Evolutionary conservation across 352 stramenopile species (phyloP).

Genomic region (Stramenopiles sp.): DNA sequence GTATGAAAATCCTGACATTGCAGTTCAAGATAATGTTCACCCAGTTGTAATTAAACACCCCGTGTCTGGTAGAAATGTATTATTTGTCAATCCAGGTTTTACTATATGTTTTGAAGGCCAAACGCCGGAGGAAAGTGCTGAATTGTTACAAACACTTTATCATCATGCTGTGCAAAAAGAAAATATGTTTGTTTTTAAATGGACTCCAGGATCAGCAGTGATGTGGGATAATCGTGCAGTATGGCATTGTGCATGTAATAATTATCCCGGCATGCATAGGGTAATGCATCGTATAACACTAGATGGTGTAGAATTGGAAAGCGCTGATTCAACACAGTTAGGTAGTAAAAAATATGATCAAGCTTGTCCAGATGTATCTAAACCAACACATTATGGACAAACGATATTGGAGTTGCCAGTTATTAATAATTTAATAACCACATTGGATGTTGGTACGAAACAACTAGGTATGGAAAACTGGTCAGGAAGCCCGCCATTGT

Average conservation of each 20-base stretch:
- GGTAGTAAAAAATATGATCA: neutral
- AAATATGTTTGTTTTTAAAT: neutral
- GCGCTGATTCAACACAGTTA: neutral
- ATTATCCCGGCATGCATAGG: neutral
- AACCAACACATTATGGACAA: too few species aligned
- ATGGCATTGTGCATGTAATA: neutral
- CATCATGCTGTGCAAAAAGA: neutral
- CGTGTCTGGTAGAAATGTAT: neutral
- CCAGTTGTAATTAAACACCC: neutral
- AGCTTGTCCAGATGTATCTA: too few species aligned
- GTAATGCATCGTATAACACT: neutral
- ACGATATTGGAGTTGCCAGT: too few species aligned
- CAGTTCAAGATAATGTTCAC: neutral
- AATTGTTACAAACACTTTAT: neutral
- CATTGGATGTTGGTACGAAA: too few species aligned
- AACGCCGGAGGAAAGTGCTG: neutral
- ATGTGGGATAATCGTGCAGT: slow-evolving; percentile 1
- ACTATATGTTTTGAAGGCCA: neutral
- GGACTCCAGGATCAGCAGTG: neutral
- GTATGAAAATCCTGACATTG: neutral
- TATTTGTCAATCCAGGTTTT: neutral
- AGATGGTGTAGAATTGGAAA: neutral
- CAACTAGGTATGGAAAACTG: too few species aligned
- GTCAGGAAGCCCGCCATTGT: too few species aligned
- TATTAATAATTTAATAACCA: too few species aligned